Conservation (phyloP, 2,329 filamentous ascomycete species). For the Calonectria pseudoreteaudii region DNA sequence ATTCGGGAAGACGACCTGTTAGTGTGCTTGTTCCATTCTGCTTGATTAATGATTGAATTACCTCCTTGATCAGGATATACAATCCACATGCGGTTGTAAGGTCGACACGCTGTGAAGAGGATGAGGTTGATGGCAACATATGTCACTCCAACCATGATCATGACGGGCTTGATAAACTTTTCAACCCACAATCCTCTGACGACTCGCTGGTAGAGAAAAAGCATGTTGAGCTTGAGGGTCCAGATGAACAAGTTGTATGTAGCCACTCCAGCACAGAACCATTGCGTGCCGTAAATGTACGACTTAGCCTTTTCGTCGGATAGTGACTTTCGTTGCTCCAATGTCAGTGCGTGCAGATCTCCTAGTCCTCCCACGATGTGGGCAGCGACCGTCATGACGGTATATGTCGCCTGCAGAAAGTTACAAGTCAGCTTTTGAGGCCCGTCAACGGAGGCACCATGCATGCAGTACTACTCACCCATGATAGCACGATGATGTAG, state of each 20-base stretch:
- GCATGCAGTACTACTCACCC: conserved; percentile 10
- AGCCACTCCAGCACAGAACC: conserved; percentile 31
- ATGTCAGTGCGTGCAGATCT: conserved; percentile 26
- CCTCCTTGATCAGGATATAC: conserved; percentile 50
- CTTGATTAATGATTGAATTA: conserved; percentile 29
- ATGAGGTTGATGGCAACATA: conserved; percentile 41
- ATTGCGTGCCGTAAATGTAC: conserved; percentile 30
- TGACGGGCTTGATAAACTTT: conserved; percentile 48
- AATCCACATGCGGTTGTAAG: conserved; percentile 49
- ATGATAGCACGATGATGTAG: conserved; percentile 29
- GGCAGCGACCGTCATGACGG: conserved; percentile 30
- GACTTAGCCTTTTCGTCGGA: conserved; percentile 14
- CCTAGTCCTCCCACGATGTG: conserved; percentile 27
- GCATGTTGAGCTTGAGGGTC: conserved; percentile 53
- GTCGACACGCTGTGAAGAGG: conserved; percentile 45
- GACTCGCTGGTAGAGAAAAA: conserved; percentile 51
- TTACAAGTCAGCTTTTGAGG: background rate
- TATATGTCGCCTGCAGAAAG: conserved; percentile 19
- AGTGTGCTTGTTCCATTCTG: background rate
- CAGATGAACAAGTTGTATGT: conserved; percentile 44
- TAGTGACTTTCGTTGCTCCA: conserved; percentile 16
- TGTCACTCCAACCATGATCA: conserved; percentile 43
- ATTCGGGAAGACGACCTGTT: background rate
- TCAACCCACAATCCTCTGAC: conserved; percentile 49
- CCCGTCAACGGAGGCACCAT: background rate